phyloP scores from a whole-genome alignment of 352 stramenopile genomes.

The Globisporangium cylindrosporum region DNA sequence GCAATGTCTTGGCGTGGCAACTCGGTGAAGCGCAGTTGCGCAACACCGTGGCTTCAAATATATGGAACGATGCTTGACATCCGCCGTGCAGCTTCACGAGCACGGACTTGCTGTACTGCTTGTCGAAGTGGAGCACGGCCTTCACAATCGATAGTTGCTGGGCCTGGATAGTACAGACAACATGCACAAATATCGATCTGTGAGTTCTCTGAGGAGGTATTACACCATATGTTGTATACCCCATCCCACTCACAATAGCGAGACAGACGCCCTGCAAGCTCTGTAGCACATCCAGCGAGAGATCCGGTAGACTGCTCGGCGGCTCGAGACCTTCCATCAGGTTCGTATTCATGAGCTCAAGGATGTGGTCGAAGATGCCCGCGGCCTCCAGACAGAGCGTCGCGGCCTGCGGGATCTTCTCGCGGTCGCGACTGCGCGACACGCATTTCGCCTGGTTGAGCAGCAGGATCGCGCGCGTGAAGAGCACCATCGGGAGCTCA shows the following conservation, averaged over 20 bases:
- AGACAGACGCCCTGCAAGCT: constrained; percentile 17
- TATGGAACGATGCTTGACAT: constrained; percentile 25
- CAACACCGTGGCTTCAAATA: constrained; percentile 17
- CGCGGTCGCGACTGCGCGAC: constrained; percentile 5
- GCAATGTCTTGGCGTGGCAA: constrained; percentile 17
- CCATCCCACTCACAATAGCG: constrained; percentile 17
- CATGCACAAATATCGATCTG: too few species aligned
- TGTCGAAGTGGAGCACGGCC: constrained; percentile 26
- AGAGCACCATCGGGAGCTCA: constrained; percentile 34
- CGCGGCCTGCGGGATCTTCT: constrained; percentile 7
- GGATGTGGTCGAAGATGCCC: constrained; percentile 21
- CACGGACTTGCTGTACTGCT: constrained; percentile 25
- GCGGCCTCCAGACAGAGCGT: constrained; percentile 19
- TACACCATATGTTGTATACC: too few species aligned
- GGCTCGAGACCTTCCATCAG: constrained; percentile 10
- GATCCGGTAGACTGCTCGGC: constrained; percentile 16
- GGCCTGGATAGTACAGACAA: constrained; percentile 18
- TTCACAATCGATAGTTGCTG: constrained; percentile 45
- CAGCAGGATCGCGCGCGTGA: constrained; percentile 26
- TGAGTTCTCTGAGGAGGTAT: too few species aligned
- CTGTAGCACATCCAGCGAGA: constrained; percentile 21
- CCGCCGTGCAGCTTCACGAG: constrained; percentile 38
- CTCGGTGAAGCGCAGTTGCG: constrained; percentile 20
- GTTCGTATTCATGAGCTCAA: constrained; percentile 17
- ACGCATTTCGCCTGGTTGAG: constrained; percentile 23